Evolutionary conservation across 2,329 filamentous ascomycete genomes (phyloP).

Genomic region (Colletotrichum lentis): DNA sequence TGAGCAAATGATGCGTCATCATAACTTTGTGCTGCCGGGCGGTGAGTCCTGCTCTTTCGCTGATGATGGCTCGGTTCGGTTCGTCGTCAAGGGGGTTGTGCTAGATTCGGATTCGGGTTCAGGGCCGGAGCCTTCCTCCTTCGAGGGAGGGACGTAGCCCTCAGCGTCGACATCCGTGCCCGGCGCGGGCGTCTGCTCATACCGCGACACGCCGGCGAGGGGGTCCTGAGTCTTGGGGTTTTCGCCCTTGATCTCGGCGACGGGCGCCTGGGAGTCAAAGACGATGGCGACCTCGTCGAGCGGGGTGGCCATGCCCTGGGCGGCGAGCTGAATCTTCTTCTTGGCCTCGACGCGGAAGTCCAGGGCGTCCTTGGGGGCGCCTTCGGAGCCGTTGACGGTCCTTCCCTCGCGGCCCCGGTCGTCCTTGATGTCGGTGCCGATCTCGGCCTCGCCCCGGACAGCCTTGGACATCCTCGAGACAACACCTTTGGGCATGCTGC

Average conservation of each 20-base stretch:
- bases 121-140: neutral
- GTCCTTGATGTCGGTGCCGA: slow-evolving; percentile 32
- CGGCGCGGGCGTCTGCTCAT: slow-evolving; percentile 2
- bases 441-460: slow-evolving; percentile 5
- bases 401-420: slow-evolving; percentile 32
- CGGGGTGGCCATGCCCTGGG: slow-evolving; percentile 22
- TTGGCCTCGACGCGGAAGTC: slow-evolving; percentile 33
- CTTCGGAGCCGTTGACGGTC: slow-evolving; percentile 22
- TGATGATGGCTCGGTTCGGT: neutral
- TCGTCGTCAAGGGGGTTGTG: neutral
- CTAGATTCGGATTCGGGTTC: neutral
- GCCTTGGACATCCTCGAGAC: slow-evolving; percentile 14
- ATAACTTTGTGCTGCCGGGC: slow-evolving; percentile 18
- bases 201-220: slow-evolving; percentile 8
- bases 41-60: neutral
- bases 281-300: slow-evolving; percentile 32
- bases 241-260: slow-evolving; percentile 18
- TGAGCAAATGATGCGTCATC: neutral
- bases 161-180: neutral
- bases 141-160: neutral
- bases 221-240: neutral
- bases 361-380: slow-evolving; percentile 21
- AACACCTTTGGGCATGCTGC: neutral
- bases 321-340: slow-evolving; percentile 33
- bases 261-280: slow-evolving; percentile 25